Evolutionary conservation across 2,329 filamentous ascomycete species (phyloP), one percentile per base, ranked within the genome.

Genomic region (Penicillium olsonii): DNA sequence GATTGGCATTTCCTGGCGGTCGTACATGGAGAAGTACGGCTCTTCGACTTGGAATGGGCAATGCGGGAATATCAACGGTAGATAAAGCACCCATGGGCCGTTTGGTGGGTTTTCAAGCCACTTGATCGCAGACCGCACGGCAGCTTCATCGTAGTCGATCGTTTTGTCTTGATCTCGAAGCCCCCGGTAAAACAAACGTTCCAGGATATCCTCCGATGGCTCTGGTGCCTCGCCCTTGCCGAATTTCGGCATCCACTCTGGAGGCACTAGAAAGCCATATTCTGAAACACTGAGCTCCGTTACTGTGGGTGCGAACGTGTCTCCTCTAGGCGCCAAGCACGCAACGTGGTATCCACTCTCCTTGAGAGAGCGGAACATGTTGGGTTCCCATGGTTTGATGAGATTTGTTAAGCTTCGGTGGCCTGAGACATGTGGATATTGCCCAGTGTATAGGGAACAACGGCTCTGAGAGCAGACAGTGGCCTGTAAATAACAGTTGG

Each of bases 351-450:
- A 78, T 0, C 75, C 76, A 0, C 59, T 55, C 34, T 77, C 74
- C 42, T 74, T 75, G 11, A 78, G 50, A 2, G 62, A 68, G 7
- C 73, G 69, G 50, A 78, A 76, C 2, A 78, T 42, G 40, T 78
- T 78, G 1, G 73, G 74, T 52, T 78, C 75, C 73, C 73, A 75
- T 0, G 75, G 75, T 52, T 78, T 78, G 54, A 78, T 71, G 8
- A 78, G 65, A 31, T 76, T 77, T 15, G 78, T 66, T 4, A 78
- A 69, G 19, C 65, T 73, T 20, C 76, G 70, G 55, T 78, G 75
- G 1, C 76, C 75, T 18, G 61, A 68, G 12, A 78, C 74, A 43
- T 78, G 75, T 0, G 74, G 73, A 41, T 78, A 78, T 8, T 65
- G 67, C 11, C 75, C 75, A 0, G 74, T 78, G 48, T 78, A 78